Percentiles rank a stretch among this genome's conserved stretches.
These are phyloP conservation scores for Panicum virgatum DNA, from an alignment of 202 grass and related monocot species.

Conservation along the genomic window DNA sequence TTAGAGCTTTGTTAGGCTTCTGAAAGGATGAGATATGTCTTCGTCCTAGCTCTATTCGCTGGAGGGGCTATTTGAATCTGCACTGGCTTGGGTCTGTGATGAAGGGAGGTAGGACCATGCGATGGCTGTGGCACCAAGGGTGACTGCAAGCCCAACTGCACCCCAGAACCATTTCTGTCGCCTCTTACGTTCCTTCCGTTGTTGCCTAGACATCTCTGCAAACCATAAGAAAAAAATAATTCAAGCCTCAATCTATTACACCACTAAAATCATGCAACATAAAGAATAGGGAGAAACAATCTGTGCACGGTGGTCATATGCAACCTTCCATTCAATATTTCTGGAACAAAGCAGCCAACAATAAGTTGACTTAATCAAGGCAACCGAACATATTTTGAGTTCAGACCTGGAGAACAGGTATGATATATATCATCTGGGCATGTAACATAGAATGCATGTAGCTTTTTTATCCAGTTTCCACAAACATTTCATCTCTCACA, in stretches of 20 bases:
- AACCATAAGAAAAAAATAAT: neutral
- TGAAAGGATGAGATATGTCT: constrained; percentile 36
- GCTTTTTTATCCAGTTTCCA: neutral
- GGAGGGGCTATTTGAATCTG: constrained; percentile 41
- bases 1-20: constrained; percentile 60
- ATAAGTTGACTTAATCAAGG: neutral
- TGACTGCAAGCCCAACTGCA: constrained; percentile 73
- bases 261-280: neutral
- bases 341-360: neutral
- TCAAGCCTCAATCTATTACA: neutral
- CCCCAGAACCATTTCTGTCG: constrained; percentile 91
- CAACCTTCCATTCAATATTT: neutral
- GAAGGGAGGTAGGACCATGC: constrained; percentile 77
- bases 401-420: neutral
- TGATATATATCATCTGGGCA: neutral
- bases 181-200: constrained; percentile 61
- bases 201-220: constrained; percentile 82
- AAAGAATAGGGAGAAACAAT: neutral
- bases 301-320: neutral
- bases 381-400: neutral
- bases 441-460: neutral
- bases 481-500: neutral
- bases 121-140: constrained; percentile 68
- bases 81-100: constrained; percentile 18
- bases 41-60: constrained; percentile 49